Evolutionary conservation across 148 eudicot genomes (phyloP).

Genomic region (Heliosperma pusillum): DNA sequence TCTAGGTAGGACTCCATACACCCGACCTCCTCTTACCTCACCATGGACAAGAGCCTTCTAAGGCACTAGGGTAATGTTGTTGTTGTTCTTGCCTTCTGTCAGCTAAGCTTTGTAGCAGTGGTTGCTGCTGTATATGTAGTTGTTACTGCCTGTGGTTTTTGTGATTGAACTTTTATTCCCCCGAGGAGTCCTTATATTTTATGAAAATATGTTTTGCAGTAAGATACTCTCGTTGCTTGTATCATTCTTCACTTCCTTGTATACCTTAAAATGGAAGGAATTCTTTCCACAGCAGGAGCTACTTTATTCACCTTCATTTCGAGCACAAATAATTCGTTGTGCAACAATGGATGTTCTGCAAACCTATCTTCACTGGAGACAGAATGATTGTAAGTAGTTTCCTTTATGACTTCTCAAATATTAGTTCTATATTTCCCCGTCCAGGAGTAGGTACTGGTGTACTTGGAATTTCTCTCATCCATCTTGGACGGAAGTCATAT

Average conservation of each 20-base stretch:
- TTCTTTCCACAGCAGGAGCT: constrained; percentile 61
- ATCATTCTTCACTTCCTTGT: constrained; percentile 72
- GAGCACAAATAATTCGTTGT: constrained; percentile 54
- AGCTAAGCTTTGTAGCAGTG: constrained; percentile 1
- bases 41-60: no score
- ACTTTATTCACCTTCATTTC: constrained; percentile 64
- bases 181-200: background rate
- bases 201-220: constrained; percentile 43
- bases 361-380: constrained; percentile 83
- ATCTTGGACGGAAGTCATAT: background rate
- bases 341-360: constrained; percentile 72
- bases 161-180: background rate
- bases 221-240: constrained; percentile 72
- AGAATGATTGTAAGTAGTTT: constrained; percentile 60
- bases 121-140: background rate
- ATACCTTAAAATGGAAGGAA: constrained; percentile 64
- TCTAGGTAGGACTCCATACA: no score
- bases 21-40: no score
- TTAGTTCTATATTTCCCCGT: background rate
- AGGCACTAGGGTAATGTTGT: no score
- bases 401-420: background rate
- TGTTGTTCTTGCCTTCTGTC: background rate
- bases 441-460: background rate
- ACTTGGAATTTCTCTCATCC: background rate
- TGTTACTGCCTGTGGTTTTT: background rate